Evolutionary conservation across 306 rosid species (phyloP).

Genomic region (Vigna trinervia): DNA sequence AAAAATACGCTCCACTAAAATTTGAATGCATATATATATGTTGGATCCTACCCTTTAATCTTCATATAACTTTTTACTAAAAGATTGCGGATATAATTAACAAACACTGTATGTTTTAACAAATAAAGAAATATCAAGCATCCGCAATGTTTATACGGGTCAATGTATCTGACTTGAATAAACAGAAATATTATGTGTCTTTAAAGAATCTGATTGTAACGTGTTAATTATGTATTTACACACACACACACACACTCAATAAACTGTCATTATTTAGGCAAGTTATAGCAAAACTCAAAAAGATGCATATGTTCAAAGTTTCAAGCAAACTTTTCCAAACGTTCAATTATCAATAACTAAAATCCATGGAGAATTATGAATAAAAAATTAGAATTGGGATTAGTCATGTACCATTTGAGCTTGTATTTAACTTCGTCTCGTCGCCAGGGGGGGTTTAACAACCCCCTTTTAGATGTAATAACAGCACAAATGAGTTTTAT

Average conservation of each 20-base stretch:
- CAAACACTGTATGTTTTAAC: background rate
- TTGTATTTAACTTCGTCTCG: slow-evolving; percentile 19
- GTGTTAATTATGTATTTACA: background rate
- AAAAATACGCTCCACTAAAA: slow-evolving; percentile 5
- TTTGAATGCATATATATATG: background rate
- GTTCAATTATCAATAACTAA: slow-evolving; percentile 1
- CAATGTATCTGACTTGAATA: background rate
- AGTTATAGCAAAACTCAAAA: background rate
- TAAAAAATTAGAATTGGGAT: background rate
- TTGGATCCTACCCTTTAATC: background rate
- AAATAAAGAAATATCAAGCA: background rate
- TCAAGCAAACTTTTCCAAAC: too few relatives aligned
- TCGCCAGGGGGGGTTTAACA: slow-evolving; percentile 12
- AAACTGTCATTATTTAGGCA: background rate
- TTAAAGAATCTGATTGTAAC: too few relatives aligned
- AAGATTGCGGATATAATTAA: background rate
- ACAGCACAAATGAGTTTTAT: slow-evolving; percentile 25
- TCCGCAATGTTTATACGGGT: background rate
- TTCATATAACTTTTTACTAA: slow-evolving; percentile 19
- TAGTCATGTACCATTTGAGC: slow-evolving; percentile 31
- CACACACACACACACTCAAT: background rate
- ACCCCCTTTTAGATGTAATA: background rate
- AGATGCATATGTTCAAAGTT: background rate
- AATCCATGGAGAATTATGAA: slow-evolving; percentile 7
- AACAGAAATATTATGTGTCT: background rate